Evolutionary conservation across 345 rosid genomes (phyloP).

Genomic region (Aquilaria sinensis): DNA sequence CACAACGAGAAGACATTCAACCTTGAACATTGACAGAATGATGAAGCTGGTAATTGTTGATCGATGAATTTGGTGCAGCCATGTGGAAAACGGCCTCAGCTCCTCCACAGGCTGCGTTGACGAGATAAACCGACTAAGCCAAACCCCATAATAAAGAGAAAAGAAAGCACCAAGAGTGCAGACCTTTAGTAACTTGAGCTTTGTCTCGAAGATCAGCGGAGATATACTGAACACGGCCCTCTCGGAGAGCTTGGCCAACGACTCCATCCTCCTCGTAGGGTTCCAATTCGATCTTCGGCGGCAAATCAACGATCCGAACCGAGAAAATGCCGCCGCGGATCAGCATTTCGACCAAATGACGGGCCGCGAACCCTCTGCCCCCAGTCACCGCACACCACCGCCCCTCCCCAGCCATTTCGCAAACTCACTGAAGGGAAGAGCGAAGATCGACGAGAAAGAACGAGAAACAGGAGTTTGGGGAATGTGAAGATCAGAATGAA

Average conservation of each 20-base stretch:
- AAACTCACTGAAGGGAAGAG: too few relatives aligned
- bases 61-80: slow-evolving; percentile 97
- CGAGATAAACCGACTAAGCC: background rate
- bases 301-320: slow-evolving; percentile 78
- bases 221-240: slow-evolving; percentile 59
- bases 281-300: slow-evolving; percentile 40
- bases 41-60: slow-evolving; percentile 71
- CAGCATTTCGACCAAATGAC: slow-evolving; percentile 86
- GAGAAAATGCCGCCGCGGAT: slow-evolving; percentile 36
- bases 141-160: background rate
- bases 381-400: slow-evolving; percentile 90
- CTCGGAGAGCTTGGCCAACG: slow-evolving; percentile 59
- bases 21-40: slow-evolving; percentile 90
- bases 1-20: slow-evolving; percentile 5
- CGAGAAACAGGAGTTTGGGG: too few relatives aligned
- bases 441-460: too few relatives aligned
- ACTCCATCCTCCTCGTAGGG: slow-evolving; percentile 52
- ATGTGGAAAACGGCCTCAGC: slow-evolving; percentile 85
- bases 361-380: slow-evolving; percentile 86
- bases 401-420: slow-evolving; percentile 35
- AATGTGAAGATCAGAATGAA: too few relatives aligned
- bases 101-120: slow-evolving; percentile 55
- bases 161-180: background rate
- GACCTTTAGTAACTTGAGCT: slow-evolving; percentile 71
- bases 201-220: slow-evolving; percentile 73